Base-by-base conservation (phyloP, 140 eudicot genomes). In the Bidens hawaiensis region DNA sequence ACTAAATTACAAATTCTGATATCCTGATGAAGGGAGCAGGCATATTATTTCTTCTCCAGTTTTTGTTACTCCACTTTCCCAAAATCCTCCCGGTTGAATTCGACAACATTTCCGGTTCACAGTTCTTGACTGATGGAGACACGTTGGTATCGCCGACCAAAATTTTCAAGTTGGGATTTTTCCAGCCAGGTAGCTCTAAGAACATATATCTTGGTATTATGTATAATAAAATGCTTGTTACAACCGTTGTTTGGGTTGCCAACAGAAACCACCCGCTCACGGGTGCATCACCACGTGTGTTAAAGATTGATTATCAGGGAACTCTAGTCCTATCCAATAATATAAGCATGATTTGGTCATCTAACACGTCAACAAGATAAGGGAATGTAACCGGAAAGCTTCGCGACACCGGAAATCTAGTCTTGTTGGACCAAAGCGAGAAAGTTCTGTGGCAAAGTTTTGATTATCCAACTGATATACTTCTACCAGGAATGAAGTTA, bases 361-460 rank as follows among this genome's bases (percentile, higher is more conserved):
- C 80, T 5, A 69, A 69, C 41, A 8, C 51, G 23, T 46, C 79
- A 0, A 6, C 5, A n/a, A n/a, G 26, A n/a, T 67, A 64, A 24
- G 40, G 14, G 5, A 22, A 79, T 23, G 71, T 75, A 19, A 9
- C 73, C 5, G 78, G 65, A 28, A 76, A 62, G 72, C 70, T 81
- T 34, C 22, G 26, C 0, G 87, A 74, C 17, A 51, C 40, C 13
- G 87, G 87, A 15, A 81, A 81, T 70, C 60, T 81, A 13, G 81
- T 77, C 2, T 50, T 77, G n/a, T 54, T 52, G 14, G 26, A 42
- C 6, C 18, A 66, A 53, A 2, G n/a, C 0, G 53, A 64, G 12
- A 58, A 65, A 33, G 43, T 62, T 36, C 5, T 79, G 16, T 79
- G 80, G 84, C 83, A 78, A 76, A 79, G 85, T 56, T 79, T 75